Conservation (phyloP, 768 basidiomycete species). For the Gyrodon lividus region DNA sequence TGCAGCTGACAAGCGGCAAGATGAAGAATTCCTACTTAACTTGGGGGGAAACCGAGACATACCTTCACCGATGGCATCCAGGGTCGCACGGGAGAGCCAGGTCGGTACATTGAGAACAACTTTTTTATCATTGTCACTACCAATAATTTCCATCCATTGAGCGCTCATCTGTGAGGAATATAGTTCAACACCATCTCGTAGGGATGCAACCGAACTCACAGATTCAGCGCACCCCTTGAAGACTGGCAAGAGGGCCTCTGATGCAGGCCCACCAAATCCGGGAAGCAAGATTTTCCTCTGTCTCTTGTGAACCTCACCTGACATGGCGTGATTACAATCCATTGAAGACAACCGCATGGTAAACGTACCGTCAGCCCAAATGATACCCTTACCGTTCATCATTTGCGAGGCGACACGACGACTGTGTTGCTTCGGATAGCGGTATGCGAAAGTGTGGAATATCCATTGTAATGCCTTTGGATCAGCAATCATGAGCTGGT, state of each 20-base stretch:
- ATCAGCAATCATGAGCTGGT: slow-evolving; percentile 46
- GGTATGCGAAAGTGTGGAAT: slow-evolving; percentile 43
- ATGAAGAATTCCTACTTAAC: background rate
- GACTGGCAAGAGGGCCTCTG: slow-evolving; percentile 48
- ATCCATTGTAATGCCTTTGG: slow-evolving; percentile 44
- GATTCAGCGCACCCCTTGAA: slow-evolving; percentile 40
- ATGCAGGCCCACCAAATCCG: slow-evolving; percentile 52
- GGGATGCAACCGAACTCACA: slow-evolving; percentile 11
- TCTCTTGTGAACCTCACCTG: slow-evolving; percentile 48
- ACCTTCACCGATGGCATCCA: slow-evolving; percentile 55
- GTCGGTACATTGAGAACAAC: slow-evolving; percentile 22
- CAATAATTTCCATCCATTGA: slow-evolving; percentile 25
- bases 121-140: slow-evolving; percentile 1
- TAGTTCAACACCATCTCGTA: background rate
- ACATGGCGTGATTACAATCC: background rate
- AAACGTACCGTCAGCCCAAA: slow-evolving; percentile 41
- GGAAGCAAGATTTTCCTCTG: slow-evolving; percentile 55
- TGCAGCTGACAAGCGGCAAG: slow-evolving; percentile 31
- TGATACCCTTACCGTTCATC: slow-evolving; percentile 34
- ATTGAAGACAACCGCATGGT: slow-evolving; percentile 7
- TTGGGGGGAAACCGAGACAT: background rate
- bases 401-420: slow-evolving; percentile 15
- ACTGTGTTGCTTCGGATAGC: slow-evolving; percentile 38
- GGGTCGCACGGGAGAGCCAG: slow-evolving; percentile 42
- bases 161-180: slow-evolving; percentile 17